These are phyloP conservation scores for Xylaria longipes DNA, from an alignment of 495 filamentous ascomycete species.

Conservation along the genomic window DNA sequence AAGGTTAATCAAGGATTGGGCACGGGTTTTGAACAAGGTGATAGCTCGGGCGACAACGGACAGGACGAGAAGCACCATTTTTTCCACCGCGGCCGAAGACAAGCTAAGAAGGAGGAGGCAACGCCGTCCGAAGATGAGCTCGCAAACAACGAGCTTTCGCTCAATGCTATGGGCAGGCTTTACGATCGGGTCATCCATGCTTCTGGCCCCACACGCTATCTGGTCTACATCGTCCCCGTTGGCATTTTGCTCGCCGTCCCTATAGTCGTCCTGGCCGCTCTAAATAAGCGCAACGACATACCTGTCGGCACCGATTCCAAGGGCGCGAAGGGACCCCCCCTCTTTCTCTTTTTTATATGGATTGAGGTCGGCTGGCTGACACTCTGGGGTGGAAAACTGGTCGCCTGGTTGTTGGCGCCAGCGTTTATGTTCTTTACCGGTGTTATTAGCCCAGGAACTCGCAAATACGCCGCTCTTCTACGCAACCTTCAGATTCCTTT, in stretches of 20 bases:
- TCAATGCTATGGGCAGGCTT: conserved; percentile 85
- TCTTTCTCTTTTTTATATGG: conserved; percentile 88
- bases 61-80: conserved; percentile 59
- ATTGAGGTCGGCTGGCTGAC: conserved; percentile 89
- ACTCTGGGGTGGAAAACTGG: conserved; percentile 86
- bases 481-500: conserved; percentile 81
- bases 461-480: conserved; percentile 89
- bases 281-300: conserved; percentile 46
- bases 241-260: conserved; percentile 77
- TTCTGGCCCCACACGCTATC: conserved; percentile 84
- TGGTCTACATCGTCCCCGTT: conserved; percentile 86
- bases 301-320: conserved; percentile 46
- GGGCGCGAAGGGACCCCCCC: conserved; percentile 58
- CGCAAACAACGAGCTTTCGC: conserved; percentile 56
- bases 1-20: conserved; percentile 50
- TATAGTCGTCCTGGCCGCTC: conserved; percentile 73
- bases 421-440: conserved; percentile 88
- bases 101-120: conserved; percentile 50
- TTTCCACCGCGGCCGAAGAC: conserved; percentile 66
- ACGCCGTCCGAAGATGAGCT: conserved; percentile 63
- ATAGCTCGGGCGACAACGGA: conserved; percentile 39
- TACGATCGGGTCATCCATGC: conserved; percentile 86
- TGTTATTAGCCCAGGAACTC: conserved; percentile 86
- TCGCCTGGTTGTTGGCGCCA: conserved; percentile 76
- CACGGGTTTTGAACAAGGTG: conserved; percentile 38